These are phyloP conservation scores for Claviceps fusiformis DNA, from an alignment of 2,329 filamentous ascomycete genomes.

Conservation along the genomic window DNA sequence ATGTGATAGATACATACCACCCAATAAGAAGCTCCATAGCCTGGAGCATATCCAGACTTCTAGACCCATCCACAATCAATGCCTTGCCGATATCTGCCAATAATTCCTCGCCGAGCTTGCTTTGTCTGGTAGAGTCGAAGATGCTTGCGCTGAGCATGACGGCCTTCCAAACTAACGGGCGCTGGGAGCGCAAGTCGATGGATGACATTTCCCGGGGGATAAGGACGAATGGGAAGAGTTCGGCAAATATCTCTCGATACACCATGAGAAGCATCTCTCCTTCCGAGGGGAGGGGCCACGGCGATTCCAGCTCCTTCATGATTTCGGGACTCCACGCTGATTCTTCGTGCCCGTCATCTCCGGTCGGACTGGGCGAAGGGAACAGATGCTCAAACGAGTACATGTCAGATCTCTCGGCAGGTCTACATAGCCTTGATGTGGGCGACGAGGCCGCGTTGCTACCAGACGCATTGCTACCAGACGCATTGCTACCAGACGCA, in stretches of 20 bases:
- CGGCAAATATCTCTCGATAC: conserved; percentile 21
- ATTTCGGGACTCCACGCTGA: conserved; percentile 11
- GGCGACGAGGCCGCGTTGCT: conserved; percentile 5
- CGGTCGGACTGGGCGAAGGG: conserved; percentile 13
- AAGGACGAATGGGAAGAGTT: conserved; percentile 32
- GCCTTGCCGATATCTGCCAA: conserved; percentile 28
- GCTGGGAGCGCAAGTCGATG: conserved; percentile 21
- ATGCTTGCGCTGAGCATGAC: conserved; percentile 31
- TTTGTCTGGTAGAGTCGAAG: conserved; percentile 29
- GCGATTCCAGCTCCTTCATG: conserved; percentile 14
- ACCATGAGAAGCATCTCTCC: conserved; percentile 24
- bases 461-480: conserved; percentile 1
- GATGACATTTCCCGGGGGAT: conserved; percentile 24
- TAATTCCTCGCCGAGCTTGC: conserved; percentile 28
- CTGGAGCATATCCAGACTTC: conserved; percentile 33
- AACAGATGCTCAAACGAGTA: conserved; percentile 24
- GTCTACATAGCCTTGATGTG: conserved; percentile 3
- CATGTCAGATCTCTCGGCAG: conserved; percentile 9
- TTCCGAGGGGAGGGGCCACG: conserved; percentile 29
- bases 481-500: conserved; percentile 2
- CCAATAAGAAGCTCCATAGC: conserved; percentile 30
- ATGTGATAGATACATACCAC: conserved; percentile 23
- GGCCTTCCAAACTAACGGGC: conserved; percentile 35
- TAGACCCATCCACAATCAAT: conserved; percentile 26
- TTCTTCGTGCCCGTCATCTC: conserved; percentile 10